Conservation (phyloP, 1,284 basidiomycete species). For the Tremellales sp. region DNA sequence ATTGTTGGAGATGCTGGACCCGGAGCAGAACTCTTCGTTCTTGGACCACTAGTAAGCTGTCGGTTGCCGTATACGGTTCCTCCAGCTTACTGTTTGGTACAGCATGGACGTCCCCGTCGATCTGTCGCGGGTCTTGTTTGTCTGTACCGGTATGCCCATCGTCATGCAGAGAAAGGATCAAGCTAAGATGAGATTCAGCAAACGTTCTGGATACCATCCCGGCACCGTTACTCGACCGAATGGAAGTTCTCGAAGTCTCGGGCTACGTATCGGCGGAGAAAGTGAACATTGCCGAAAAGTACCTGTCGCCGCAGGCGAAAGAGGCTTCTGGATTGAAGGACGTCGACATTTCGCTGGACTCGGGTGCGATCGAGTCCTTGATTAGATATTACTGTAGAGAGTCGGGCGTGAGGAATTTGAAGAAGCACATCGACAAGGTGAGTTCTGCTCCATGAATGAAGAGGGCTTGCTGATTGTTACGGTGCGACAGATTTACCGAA, state of each 20-base stretch:
- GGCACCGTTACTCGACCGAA: slow-evolving; percentile 89
- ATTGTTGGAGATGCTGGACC: slow-evolving; percentile 94
- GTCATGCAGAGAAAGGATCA: neutral
- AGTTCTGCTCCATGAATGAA: neutral
- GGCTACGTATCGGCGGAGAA: slow-evolving; percentile 98
- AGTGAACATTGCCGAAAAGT: slow-evolving; percentile 82
- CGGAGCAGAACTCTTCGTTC: slow-evolving; percentile 95
- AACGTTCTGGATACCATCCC: slow-evolving; percentile 95
- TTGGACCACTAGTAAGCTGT: slow-evolving; percentile 83
- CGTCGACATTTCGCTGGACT: slow-evolving; percentile 73
- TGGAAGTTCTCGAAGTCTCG: slow-evolving; percentile 95
- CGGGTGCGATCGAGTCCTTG: slow-evolving; percentile 77
- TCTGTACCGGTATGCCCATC: slow-evolving; percentile 69
- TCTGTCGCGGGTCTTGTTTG: slow-evolving; percentile 91
- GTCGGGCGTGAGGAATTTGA: slow-evolving; percentile 89
- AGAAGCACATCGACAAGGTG: slow-evolving; percentile 95
- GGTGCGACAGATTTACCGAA: slow-evolving; percentile 81
- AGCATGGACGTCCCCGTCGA: slow-evolving; percentile 98
- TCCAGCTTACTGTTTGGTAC: neutral
- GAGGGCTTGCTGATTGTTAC: neutral
- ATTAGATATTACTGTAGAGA: slow-evolving; percentile 98
- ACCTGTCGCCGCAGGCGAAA: slow-evolving; percentile 91
- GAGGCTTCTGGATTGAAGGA: slow-evolving; percentile 81
- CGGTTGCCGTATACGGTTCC: neutral
- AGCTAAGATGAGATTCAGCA: slow-evolving; percentile 50